Conservation (phyloP, 2,329 filamentous ascomycete genomes). For the Aspergillus caelatus region DNA sequence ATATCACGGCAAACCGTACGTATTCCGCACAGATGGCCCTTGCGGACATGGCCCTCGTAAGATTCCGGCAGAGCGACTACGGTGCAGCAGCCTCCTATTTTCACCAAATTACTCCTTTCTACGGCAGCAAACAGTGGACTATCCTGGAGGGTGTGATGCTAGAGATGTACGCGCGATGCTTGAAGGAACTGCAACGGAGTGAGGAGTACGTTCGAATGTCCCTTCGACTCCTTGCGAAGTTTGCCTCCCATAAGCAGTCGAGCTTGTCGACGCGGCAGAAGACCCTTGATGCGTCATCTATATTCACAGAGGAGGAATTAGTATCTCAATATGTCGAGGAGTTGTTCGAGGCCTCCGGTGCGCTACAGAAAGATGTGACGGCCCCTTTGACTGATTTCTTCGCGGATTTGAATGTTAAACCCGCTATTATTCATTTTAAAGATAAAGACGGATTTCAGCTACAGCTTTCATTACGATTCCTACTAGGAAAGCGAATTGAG, state of each 20-base stretch:
- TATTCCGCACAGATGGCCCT: constrained; percentile 77
- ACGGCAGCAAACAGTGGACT: constrained; percentile 76
- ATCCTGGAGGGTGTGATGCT: constrained; percentile 81
- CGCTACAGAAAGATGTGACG: constrained; percentile 63
- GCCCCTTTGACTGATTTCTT: constrained; percentile 76
- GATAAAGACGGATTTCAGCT: constrained; percentile 76
- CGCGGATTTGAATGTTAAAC: constrained; percentile 67
- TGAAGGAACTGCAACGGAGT: constrained; percentile 73
- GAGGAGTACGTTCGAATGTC: constrained; percentile 79
- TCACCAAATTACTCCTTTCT: constrained; percentile 74
- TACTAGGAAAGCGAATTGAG: constrained; percentile 71
- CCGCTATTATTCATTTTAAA: constrained; percentile 69
- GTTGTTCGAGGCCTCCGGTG: constrained; percentile 52
- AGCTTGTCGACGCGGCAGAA: constrained; percentile 34
- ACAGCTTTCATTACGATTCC: constrained; percentile 67
- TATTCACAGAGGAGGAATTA: constrained; percentile 33
- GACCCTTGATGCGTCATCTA: constrained; percentile 32
- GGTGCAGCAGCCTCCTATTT: constrained; percentile 76
- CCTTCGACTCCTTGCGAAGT: constrained; percentile 62
- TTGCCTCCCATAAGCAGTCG: constrained; percentile 37
- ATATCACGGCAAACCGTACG: constrained; percentile 73
- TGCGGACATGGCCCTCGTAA: constrained; percentile 83
- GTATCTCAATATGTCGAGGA: constrained; percentile 41
- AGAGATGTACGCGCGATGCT: constrained; percentile 79
- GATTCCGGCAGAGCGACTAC: constrained; percentile 76